Base-by-base conservation (phyloP, 1,284 basidiomycete genomes). In the Cryptococcus amylolentus region DNA sequence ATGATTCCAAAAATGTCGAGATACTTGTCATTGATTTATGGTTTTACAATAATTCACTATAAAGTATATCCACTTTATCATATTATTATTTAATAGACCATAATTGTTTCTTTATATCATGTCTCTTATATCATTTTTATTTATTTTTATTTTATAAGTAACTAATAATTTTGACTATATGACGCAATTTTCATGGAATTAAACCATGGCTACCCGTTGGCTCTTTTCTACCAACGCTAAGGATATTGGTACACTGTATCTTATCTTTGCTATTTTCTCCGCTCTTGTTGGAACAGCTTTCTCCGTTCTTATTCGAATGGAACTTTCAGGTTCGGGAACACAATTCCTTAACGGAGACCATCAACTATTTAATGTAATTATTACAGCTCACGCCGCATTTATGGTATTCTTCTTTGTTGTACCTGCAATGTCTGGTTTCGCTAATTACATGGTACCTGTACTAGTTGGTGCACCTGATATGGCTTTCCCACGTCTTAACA, bases 371-470 rank as follows among this genome's bases (percentile, higher is more conserved):
- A 73, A 71, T 56, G 69, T 75, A 41, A 73, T 72, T 51, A 70
- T 68, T 66, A 73, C 71, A 51, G 63, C 70, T 57, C 70, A 72
- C 59, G 70, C 64, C 46, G 61, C 70, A 40, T 60, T 70, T 55
- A 73, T 73, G 69, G 71, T 73, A 57, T 71, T 67, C 64, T 74
- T 73, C 57, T 70, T 72, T 66, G 60, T 66, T 35, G 72, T 72
- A 56, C 67, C 65, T 50, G 62, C 60, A 56, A 61, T 71, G 55
- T 66, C 66, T 44, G 67, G 67, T 45, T 69, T 66, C 52, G 64
- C 58, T 61, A 70, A 73, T 61, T 70, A 71, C 51, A 56, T 69
- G 60, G 67, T 72, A 49, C 69, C 71, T 39, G 69, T 73, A 44
- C 65, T 68, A 60, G 65, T 73, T 48, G 69, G 70, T 46, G 68